These are phyloP conservation scores for Aurantiochytrium sp. DNA, from an alignment of 108 stramenopile genomes.

Conservation along the genomic window DNA sequence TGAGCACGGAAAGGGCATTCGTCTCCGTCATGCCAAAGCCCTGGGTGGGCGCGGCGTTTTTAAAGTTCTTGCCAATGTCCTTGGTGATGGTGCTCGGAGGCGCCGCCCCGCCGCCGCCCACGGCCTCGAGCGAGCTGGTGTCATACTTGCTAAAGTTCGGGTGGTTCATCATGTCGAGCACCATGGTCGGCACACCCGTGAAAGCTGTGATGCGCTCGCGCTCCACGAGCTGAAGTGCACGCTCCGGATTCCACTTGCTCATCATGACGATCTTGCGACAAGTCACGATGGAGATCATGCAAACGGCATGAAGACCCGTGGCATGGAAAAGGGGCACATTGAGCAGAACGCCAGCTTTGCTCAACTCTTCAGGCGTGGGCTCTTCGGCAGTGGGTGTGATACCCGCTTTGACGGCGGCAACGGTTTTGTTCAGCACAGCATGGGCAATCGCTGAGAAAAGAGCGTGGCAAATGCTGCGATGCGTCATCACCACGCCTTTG, in stretches of 20 bases:
- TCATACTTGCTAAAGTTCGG: background rate
- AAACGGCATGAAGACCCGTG: background rate
- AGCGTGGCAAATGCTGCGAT: constrained; percentile 30
- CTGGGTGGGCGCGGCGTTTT: background rate
- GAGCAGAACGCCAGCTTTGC: background rate
- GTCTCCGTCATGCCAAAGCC: constrained; percentile 27
- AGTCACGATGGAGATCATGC: background rate
- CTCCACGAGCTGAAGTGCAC: background rate
- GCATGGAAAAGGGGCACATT: background rate
- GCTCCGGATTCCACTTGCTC: background rate
- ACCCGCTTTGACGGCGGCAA: background rate
- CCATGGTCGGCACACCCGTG: constrained; percentile 19
- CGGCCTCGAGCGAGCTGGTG: background rate
- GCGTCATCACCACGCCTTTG: constrained; percentile 35
- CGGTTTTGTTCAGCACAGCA: background rate
- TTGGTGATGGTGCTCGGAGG: background rate
- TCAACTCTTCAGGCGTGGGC: background rate
- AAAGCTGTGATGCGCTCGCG: background rate
- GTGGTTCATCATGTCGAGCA: constrained; percentile 20
- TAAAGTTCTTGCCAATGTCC: background rate
- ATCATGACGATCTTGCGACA: constrained; percentile 12
- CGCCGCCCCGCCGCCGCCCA: background rate
- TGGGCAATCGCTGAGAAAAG: constrained; percentile 18
- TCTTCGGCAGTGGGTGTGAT: background rate
- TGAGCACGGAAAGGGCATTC: background rate